Conservation (phyloP, 164 flowering plant species). For the Piper longum region DNA sequence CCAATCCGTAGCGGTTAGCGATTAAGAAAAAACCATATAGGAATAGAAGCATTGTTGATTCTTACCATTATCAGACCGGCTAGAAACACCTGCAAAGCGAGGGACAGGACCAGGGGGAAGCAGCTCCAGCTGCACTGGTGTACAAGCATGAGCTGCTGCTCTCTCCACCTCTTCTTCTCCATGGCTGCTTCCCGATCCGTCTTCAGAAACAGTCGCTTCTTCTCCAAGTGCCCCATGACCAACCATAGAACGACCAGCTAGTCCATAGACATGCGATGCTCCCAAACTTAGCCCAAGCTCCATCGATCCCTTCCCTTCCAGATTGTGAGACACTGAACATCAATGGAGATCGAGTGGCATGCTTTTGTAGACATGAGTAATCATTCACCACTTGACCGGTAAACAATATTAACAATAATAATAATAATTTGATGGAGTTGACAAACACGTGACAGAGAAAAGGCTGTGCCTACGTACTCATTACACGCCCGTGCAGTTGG, state of each 20-base stretch:
- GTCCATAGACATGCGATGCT: constrained; percentile 25
- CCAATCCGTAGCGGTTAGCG: no score
- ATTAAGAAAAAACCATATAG: not conserved
- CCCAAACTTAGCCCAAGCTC: constrained; percentile 60
- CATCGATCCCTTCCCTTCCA: constrained; percentile 14
- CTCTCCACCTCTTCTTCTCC: not conserved
- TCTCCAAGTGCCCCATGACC: constrained; percentile 2
- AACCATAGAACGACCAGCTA: not conserved
- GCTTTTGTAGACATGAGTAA: not conserved
- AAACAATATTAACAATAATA: constrained; percentile 14
- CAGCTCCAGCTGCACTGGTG: constrained; percentile 40
- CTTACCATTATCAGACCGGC: constrained; percentile 30
- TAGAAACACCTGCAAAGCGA: constrained; percentile 15
- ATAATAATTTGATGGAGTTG: constrained; percentile 27
- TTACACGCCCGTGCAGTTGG: no score
- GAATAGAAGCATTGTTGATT: not conserved
- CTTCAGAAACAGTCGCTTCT: constrained; percentile 2
- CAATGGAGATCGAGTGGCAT: constrained; percentile 5
- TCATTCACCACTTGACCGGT: no score
- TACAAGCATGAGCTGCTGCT: constrained; percentile 12
- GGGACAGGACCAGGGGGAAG: constrained; percentile 34
- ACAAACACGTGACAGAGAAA: constrained; percentile 5
- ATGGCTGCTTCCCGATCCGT: not conserved
- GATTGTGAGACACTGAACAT: not conserved
- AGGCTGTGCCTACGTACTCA: no score